phyloP scores from a whole-genome alignment of 768 basidiomycete species.

The Harrya chromipes region DNA sequence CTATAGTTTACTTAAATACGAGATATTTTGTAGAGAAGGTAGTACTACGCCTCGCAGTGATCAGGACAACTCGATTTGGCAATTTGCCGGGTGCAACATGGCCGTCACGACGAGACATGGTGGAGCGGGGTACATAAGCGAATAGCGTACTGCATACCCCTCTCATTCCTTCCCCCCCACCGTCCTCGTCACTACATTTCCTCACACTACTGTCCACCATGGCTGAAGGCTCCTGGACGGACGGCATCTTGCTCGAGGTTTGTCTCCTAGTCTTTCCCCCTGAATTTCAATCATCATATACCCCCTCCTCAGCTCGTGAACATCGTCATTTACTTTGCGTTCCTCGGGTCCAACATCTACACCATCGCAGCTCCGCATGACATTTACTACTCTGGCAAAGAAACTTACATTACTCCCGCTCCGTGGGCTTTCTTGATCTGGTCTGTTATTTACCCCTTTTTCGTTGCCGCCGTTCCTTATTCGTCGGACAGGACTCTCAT shows the following conservation, averaged over 20 bases:
- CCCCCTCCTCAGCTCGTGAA: slow-evolving; percentile 56
- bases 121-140: slow-evolving; percentile 26
- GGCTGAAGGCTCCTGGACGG: slow-evolving; percentile 63
- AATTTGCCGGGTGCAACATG: slow-evolving; percentile 13
- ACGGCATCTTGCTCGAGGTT: slow-evolving; percentile 81
- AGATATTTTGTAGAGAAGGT: too few species aligned
- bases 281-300: neutral
- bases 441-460: slow-evolving; percentile 36
- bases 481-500: slow-evolving; percentile 65
- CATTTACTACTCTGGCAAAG: slow-evolving; percentile 70
- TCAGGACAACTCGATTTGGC: slow-evolving; percentile 5
- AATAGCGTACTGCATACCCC: slow-evolving; percentile 8
- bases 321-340: slow-evolving; percentile 76
- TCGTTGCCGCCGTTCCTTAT: slow-evolving; percentile 7
- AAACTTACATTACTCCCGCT: slow-evolving; percentile 94
- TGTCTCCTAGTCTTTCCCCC: neutral
- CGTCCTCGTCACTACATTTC: neutral
- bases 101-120: slow-evolving; percentile 14
- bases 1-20: too few species aligned
- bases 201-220: slow-evolving; percentile 32
- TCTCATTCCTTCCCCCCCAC: slow-evolving; percentile 17
- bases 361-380: slow-evolving; percentile 73
- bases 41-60: neutral
- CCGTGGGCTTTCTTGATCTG: slow-evolving; percentile 92
- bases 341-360: slow-evolving; percentile 90